Evolutionary conservation across 2,329 filamentous ascomycete species (phyloP).

Genomic region (Didymella pinodella): DNA sequence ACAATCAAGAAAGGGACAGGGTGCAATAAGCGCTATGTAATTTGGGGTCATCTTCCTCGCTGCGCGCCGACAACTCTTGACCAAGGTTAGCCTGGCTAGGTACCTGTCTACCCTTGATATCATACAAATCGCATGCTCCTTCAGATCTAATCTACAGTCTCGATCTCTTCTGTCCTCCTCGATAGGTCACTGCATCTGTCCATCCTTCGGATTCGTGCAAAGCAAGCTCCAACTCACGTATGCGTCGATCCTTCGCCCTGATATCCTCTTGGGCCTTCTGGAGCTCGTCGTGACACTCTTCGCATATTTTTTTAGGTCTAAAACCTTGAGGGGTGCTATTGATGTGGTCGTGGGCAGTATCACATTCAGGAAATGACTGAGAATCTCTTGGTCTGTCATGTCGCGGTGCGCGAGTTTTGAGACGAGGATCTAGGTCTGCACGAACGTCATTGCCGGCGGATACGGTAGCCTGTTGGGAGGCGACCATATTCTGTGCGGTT

Average conservation of each 20-base stretch:
- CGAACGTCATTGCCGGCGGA: background rate
- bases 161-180: background rate
- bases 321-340: background rate
- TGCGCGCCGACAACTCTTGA: background rate
- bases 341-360: background rate
- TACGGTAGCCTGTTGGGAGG: background rate
- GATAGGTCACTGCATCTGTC: slow-evolving; percentile 1
- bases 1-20: background rate
- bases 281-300: background rate
- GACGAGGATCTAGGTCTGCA: background rate
- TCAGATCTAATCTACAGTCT: background rate
- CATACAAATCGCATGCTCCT: background rate
- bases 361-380: background rate
- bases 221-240: slow-evolving; percentile 6
- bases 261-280: background rate
- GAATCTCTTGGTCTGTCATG: background rate
- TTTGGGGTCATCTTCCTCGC: background rate
- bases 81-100: background rate
- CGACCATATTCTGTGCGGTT: background rate
- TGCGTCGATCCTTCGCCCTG: slow-evolving; percentile 2
- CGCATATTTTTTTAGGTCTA: background rate
- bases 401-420: background rate
- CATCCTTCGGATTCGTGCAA: slow-evolving; percentile 1
- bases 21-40: background rate
- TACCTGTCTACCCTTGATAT: background rate